A percentile compares a stretch with the other conserved stretches of the same genome.
phyloP scores from a whole-genome alignment of 192 early-diverging fungal genomes.

The Backusella westeae region DNA sequence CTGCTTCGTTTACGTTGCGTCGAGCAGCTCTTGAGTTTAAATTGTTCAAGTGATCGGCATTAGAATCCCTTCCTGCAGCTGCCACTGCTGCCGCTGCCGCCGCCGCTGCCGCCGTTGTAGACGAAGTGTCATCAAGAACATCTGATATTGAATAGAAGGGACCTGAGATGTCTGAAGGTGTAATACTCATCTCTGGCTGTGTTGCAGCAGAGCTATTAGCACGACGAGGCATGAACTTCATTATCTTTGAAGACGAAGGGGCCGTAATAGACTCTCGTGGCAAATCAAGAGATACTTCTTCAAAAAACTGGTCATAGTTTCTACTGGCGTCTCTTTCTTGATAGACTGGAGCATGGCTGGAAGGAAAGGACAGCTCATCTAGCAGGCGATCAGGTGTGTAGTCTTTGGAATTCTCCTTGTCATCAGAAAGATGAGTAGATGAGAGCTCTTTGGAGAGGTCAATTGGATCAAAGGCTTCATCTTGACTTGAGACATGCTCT shows the following conservation, averaged over 20 bases:
- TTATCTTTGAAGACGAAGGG: slow-evolving; percentile 13
- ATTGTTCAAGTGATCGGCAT: slow-evolving; percentile 3
- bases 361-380: slow-evolving; percentile 19
- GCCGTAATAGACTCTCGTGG: slow-evolving; percentile 9
- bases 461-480: not conserved
- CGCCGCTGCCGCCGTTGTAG: not conserved
- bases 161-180: slow-evolving; percentile 27
- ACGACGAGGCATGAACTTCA: slow-evolving; percentile 32
- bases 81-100: not conserved
- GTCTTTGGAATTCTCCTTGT: not conserved
- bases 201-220: not conserved
- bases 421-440: slow-evolving; percentile 10
- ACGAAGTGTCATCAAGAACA: slow-evolving; percentile 25
- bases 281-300: slow-evolving; percentile 40
- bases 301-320: slow-evolving; percentile 39
- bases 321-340: slow-evolving; percentile 1
- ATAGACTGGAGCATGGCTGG: not conserved
- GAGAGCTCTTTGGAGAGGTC: not conserved
- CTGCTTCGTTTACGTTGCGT: slow-evolving; percentile 25
- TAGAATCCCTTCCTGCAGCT: slow-evolving; percentile 6
- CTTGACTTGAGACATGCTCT: not conserved
- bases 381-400: slow-evolving; percentile 24
- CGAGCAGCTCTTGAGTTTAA: slow-evolving; percentile 16
- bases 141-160: slow-evolving; percentile 40
- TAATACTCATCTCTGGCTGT: not conserved